A percentile compares a stretch with the other conserved stretches of the same genome.
Conservation (phyloP, 116 monocot species). For the Papilionanthe hybrid region DNA sequence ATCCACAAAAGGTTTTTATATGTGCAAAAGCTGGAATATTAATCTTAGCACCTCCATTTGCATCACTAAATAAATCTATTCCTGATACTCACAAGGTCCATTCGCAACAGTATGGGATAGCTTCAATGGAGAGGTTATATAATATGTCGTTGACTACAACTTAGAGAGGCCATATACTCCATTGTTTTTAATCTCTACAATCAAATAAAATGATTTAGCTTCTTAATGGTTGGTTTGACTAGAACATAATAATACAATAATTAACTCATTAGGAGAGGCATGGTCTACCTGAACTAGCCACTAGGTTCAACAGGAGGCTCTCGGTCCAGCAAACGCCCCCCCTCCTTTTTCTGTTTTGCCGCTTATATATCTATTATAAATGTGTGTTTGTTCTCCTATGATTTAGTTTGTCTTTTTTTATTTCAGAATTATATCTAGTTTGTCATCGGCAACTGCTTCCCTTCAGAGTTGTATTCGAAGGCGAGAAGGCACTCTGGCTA, state of each 20-base stretch:
- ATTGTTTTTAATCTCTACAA: neutral
- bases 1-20: neutral
- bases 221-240: neutral
- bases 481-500: too few species aligned
- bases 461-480: too few species aligned
- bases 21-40: neutral
- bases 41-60: neutral
- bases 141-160: neutral
- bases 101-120: neutral
- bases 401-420: too few species aligned
- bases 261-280: neutral
- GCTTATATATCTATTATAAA: too few species aligned
- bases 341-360: too few species aligned
- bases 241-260: neutral
- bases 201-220: neutral
- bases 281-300: too few species aligned
- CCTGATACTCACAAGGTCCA: neutral
- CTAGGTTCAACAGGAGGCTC: too few species aligned
- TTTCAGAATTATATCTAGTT: too few species aligned
- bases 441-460: too few species aligned
- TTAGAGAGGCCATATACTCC: neutral
- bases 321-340: too few species aligned
- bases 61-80: neutral
- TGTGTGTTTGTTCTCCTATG: too few species aligned
- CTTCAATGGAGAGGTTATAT: too few species aligned